A percentile compares a stretch with the other conserved stretches of the same genome.
phyloP scores from a whole-genome alignment of 2,329 filamentous ascomycete genomes.

The Colletotrichum aenigma region DNA sequence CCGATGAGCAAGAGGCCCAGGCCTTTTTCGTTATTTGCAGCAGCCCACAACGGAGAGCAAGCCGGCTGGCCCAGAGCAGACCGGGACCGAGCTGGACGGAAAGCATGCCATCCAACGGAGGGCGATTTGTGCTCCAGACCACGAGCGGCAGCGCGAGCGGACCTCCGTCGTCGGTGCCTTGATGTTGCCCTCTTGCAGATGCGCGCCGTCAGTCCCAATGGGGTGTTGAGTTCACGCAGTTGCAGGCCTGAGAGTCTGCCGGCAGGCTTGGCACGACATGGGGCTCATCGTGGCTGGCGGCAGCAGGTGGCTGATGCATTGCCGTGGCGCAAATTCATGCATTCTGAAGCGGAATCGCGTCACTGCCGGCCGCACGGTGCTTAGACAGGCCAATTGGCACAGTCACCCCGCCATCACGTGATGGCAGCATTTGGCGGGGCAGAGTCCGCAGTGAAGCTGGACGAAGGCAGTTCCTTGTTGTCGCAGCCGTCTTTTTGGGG shows the following conservation, averaged over 20 bases:
- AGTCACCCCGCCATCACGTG: slow-evolving; percentile 21
- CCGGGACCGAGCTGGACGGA: not conserved
- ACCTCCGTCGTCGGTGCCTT: not conserved
- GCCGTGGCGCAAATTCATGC: not conserved
- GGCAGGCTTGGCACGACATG: not conserved
- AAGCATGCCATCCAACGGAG: not conserved
- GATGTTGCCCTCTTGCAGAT: not conserved
- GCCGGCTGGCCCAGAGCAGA: not conserved
- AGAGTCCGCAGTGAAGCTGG: not conserved
- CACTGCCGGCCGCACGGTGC: not conserved
- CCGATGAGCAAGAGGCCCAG: not conserved
- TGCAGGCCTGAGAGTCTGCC: not conserved
- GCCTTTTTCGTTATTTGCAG: not conserved
- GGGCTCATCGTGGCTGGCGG: not conserved
- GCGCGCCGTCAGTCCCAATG: not conserved
- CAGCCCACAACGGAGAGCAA: not conserved
- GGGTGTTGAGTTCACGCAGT: not conserved
- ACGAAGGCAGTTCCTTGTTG: slow-evolving; percentile 1
- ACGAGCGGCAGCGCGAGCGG: not conserved
- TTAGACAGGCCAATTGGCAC: not conserved
- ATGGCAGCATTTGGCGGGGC: slow-evolving; percentile 3
- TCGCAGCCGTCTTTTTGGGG: not conserved
- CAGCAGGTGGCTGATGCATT: not conserved
- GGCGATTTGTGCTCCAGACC: not conserved
- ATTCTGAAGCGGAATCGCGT: not conserved